These are phyloP conservation scores for Uronychia setigera DNA, from an alignment of 73 alveolate species.

Conservation along the genomic window DNA sequence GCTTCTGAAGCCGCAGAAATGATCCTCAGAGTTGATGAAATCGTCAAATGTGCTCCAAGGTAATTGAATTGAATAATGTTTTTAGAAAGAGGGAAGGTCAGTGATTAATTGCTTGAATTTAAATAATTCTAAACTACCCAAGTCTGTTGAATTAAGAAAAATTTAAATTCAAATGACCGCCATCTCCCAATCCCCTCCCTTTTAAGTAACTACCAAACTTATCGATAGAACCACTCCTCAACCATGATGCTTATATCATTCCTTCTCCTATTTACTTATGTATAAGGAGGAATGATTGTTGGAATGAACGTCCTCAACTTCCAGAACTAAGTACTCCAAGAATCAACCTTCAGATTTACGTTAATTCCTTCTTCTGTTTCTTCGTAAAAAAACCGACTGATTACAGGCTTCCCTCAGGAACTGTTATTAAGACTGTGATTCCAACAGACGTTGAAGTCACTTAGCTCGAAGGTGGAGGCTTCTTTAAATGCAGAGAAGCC, in stretches of 20 bases:
- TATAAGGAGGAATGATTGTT: not conserved
- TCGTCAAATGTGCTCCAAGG: conserved; percentile 97
- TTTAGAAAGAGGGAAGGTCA: too few species aligned
- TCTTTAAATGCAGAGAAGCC: not conserved
- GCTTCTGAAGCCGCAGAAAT: conserved; percentile 99
- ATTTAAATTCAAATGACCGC: not conserved
- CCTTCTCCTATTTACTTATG: not conserved
- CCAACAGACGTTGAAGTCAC: not conserved
- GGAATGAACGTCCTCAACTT: not conserved
- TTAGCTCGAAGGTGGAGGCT: not conserved
- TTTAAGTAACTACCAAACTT: not conserved
- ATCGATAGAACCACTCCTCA: not conserved
- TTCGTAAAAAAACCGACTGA: not conserved
- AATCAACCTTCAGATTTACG: not conserved
- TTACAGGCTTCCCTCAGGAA: not conserved
- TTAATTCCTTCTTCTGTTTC: not conserved
- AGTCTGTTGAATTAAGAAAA: not conserved
- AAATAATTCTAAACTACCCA: not conserved
- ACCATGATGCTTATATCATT: not conserved
- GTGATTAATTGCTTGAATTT: too few species aligned
- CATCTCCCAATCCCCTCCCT: too few species aligned
- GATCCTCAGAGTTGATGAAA: conserved; percentile 97
- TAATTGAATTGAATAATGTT: too few species aligned
- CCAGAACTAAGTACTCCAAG: not conserved
- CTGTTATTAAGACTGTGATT: not conserved